Base-by-base conservation (phyloP, 345 rosid species). In the Acer negundo region DNA sequence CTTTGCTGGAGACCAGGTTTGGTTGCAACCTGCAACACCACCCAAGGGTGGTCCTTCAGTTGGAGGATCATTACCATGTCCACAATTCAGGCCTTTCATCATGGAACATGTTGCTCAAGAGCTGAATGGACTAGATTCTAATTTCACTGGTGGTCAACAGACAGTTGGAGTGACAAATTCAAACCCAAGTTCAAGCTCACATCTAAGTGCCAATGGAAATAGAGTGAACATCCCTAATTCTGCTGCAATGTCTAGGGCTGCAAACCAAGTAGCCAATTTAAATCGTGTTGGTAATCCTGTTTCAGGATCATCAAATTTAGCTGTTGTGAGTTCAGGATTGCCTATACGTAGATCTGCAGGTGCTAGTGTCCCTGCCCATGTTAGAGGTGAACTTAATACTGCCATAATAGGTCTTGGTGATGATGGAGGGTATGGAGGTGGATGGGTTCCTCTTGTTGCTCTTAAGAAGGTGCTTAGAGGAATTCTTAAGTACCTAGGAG, bases 51-150 rank as follows among this genome's bases (percentile, higher is more conserved):
- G 97, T 62, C 91, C 97, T 44, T 88, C 95, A 10, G 85, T 85
- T 82, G 98, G 99, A 78, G 99, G 99, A 44, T 97, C 99, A 40
- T 85, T 97, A 83, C 98, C 99, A 19, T 97, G 99, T 81, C 99
- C 99, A 23, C 99, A 97, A 49, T 97, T 97, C 80, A 92, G 99
- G 79, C 98, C 99, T 77, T 97, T 97, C 86, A 94, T 97, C 70
- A 97, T 97, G 99, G 99, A 97, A 82, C 99, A 97, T 86, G 98
- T 97, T 77, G 98, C 99, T 13, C 99, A 94, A 86, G 98, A 97
- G 80, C 77, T 93, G 81, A 94, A 94, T 75, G 97, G 97, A 59
- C 78, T 97, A 79, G 99, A 97, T 78, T 90, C 98, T 6, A 87
- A 87, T 86, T 77, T 93, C 74, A 69, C 89, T 2, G 87, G 92